These are phyloP conservation scores for Mortierella sp. DNA, from an alignment of 371 early-diverging fungal species.

Conservation along the genomic window DNA sequence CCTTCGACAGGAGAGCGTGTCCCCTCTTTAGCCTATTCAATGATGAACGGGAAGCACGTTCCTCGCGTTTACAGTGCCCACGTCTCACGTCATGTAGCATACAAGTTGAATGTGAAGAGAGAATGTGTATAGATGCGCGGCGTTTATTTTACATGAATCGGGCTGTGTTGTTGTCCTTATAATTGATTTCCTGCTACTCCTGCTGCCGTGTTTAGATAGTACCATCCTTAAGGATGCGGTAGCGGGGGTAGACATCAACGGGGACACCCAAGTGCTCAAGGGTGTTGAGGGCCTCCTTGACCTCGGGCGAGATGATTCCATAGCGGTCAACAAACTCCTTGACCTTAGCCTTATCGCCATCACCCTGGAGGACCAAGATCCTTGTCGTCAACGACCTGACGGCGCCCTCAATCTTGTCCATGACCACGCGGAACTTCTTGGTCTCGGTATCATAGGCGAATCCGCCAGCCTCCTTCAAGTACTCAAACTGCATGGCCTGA, in stretches of 20 bases:
- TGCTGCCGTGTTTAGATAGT: conserved; percentile 35
- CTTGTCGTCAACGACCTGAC: conserved; percentile 76
- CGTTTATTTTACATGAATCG: background rate
- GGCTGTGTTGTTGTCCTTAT: background rate
- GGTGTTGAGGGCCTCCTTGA: conserved; percentile 66
- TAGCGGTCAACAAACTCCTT: conserved; percentile 73
- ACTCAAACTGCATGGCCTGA: conserved; percentile 82
- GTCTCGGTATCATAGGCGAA: conserved; percentile 64
- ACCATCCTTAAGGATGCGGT: conserved; percentile 56
- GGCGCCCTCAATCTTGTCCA: conserved; percentile 74
- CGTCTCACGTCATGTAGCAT: no score
- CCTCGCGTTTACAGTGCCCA: no score
- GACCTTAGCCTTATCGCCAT: conserved; percentile 80
- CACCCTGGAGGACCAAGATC: conserved; percentile 83
- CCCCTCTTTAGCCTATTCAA: no score
- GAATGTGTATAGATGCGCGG: no score
- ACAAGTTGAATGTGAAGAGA: no score
- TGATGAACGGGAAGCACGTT: no score
- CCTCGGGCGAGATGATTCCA: conserved; percentile 65
- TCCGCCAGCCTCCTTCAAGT: conserved; percentile 79
- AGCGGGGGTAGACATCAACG: conserved; percentile 54
- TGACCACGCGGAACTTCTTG: conserved; percentile 72
- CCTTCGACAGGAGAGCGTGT: no score
- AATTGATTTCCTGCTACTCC: no score
- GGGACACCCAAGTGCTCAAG: conserved; percentile 62